Evolutionary conservation across 2,329 filamentous ascomycete species (phyloP).

Genomic region (Penicillium brasilianum): DNA sequence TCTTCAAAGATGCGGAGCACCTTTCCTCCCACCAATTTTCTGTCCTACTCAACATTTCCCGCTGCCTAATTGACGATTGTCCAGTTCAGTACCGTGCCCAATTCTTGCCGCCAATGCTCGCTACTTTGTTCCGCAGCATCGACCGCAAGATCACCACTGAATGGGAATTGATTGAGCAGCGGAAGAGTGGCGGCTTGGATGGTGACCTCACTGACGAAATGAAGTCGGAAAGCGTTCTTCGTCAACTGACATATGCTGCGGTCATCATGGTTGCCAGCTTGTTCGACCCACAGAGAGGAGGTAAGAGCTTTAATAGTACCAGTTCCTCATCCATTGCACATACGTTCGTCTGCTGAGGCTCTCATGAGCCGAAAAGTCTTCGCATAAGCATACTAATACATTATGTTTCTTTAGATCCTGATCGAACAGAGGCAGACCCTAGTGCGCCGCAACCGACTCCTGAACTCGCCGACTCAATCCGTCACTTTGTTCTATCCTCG

Average conservation of each 20-base stretch:
- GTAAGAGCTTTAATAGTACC: conserved; percentile 51
- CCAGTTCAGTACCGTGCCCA: conserved; percentile 75
- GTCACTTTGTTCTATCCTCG: conserved; percentile 80
- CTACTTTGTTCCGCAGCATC: conserved; percentile 81
- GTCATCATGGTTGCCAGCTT: conserved; percentile 91
- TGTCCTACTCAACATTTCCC: conserved; percentile 85
- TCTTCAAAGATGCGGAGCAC: conserved; percentile 81
- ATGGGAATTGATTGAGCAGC: conserved; percentile 75
- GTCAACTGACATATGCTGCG: conserved; percentile 89
- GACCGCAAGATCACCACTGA: conserved; percentile 85
- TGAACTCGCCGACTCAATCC: conserved; percentile 64
- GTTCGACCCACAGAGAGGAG: conserved; percentile 71
- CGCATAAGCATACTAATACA: neutral
- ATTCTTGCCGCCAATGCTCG: conserved; percentile 84
- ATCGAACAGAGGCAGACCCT: conserved; percentile 41
- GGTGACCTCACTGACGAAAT: conserved; percentile 92
- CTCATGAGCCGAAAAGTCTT: neutral
- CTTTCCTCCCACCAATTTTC: conserved; percentile 93
- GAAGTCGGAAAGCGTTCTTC: conserved; percentile 94
- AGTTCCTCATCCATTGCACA: neutral
- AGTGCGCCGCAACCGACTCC: conserved; percentile 41
- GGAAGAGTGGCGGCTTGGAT: conserved; percentile 65
- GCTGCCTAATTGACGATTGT: conserved; percentile 90
- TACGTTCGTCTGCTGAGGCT: neutral
- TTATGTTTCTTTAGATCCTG: conserved; percentile 37